Evolutionary conservation across 2,329 filamentous ascomycete genomes (phyloP), one percentile per base, ranked within the genome.

Genomic region (Paraphoma chrysanthemicola): DNA sequence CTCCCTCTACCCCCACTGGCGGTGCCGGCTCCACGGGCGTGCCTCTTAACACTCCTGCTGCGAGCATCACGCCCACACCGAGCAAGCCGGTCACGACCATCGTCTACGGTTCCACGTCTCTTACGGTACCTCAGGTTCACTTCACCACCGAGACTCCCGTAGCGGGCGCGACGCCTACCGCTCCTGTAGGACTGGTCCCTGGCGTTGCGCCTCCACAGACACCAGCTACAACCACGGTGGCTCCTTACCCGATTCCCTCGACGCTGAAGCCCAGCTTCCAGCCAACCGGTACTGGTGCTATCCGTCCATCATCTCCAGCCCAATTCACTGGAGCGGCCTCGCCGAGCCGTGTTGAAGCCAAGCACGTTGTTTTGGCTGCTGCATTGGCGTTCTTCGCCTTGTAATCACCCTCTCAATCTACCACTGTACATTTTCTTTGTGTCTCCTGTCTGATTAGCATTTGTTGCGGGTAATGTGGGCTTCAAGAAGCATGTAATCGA

Each of bases 51-150:
- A 54, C 58, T 30, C 62, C 68, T n/a, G 62, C 68, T 12, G 61
- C 64, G 8, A 42, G 45, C 43, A 55, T 48, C 4, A 49, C 60
- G 2, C 56, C 59, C 29, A 58, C 55, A 23, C 49, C 59, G 10
- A 48, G 45, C 5, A 54, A 51, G 1, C 64, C 72, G 51, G 44
- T 63, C 58, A 82, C 80, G 0, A 79, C 77, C 28, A 78, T 82
- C 62, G 78, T 75, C 14, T 78, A 77, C 67, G 74, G 76, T 47
- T 66, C 72, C 18, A 81, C 77, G 4, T 76, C 76, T 17, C 66
- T 82, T 54, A 81, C 79, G 12, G 79, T 83, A 23, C 81, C 81
- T 0, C 77, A 79, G 59, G 78, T 81, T 10, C 69, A 74, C 60
- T 81, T 81, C 74, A 75, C 73, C 30, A 80, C 78, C 33, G 57